Conservation (phyloP, 495 filamentous ascomycete genomes). For the Letharia columbiana region DNA sequence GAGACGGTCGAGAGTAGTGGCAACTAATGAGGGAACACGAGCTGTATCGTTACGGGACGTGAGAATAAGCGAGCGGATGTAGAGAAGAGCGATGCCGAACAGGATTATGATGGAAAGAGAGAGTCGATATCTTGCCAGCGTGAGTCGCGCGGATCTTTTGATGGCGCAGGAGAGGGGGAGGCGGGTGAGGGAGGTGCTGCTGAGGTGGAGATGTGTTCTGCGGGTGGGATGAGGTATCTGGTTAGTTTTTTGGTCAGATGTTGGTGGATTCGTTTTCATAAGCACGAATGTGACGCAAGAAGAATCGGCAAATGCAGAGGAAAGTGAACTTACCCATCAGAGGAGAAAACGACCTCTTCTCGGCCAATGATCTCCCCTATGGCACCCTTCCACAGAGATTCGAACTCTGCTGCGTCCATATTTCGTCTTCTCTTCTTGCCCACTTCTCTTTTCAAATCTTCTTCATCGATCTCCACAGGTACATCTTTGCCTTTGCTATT, state of each 20-base stretch:
- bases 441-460: conserved; percentile 68
- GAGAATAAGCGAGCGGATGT: conserved; percentile 48
- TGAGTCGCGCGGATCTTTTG: conserved; percentile 81
- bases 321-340: conserved; percentile 62
- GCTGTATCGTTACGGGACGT: conserved; percentile 54
- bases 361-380: conserved; percentile 73
- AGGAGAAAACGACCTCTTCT: conserved; percentile 69
- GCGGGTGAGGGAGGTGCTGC: conserved; percentile 73
- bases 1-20: conserved; percentile 71
- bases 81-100: conserved; percentile 40
- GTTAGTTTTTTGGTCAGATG: conserved; percentile 54
- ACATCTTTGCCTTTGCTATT: conserved; percentile 51
- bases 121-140: conserved; percentile 92
- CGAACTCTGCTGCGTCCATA: conserved; percentile 81
- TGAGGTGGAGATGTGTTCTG: conserved; percentile 61
- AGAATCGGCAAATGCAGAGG: conserved; percentile 9
- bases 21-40: conserved; percentile 69
- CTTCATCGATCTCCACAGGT: conserved; percentile 58
- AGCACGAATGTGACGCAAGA: conserved; percentile 14
- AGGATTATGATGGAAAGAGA: conserved; percentile 66
- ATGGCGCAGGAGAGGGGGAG: conserved; percentile 80
- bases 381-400: conserved; percentile 81
- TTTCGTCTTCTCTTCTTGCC: conserved; percentile 62
- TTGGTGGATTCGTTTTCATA: conserved; percentile 19
- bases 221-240: conserved; percentile 59